These are phyloP conservation scores for Agroathelia rolfsii DNA, from an alignment of 1,284 basidiomycete genomes.

Conservation along the genomic window DNA sequence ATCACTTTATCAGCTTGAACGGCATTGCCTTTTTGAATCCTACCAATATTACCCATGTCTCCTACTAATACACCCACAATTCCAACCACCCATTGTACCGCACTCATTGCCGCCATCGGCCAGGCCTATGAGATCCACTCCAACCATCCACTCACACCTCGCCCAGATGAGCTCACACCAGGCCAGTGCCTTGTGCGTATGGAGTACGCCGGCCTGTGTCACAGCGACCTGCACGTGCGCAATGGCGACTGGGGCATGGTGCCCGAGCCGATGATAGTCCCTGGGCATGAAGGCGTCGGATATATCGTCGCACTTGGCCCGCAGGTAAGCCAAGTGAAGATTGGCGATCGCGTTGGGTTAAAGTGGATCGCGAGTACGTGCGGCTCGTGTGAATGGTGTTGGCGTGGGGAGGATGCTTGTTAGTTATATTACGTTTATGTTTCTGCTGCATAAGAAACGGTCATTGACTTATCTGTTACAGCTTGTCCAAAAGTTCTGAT, in stretches of 20 bases:
- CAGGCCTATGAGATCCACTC: slow-evolving; percentile 25
- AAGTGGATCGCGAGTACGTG: slow-evolving; percentile 65
- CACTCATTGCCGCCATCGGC: slow-evolving; percentile 30
- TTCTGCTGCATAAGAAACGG: slow-evolving; percentile 7
- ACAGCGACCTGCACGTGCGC: slow-evolving; percentile 56
- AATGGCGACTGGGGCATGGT: slow-evolving; percentile 44
- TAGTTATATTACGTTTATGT: slow-evolving; percentile 16
- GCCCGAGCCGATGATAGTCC: slow-evolving; percentile 49
- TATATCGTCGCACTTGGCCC: slow-evolving; percentile 60
- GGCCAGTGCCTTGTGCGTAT: slow-evolving; percentile 64
- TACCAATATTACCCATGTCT: not conserved
- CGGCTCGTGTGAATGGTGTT: slow-evolving; percentile 54
- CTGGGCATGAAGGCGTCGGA: slow-evolving; percentile 61
- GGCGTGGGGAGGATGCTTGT: slow-evolving; percentile 43
- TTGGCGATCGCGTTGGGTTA: slow-evolving; percentile 65
- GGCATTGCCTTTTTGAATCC: not conserved
- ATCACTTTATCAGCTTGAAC: not conserved
- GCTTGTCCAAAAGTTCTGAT: slow-evolving; percentile 33
- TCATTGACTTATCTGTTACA: slow-evolving; percentile 11
- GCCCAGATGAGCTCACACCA: slow-evolving; percentile 46
- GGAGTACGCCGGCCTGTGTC: slow-evolving; percentile 52
- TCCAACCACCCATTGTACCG: slow-evolving; percentile 38
- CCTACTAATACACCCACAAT: slow-evolving; percentile 19
- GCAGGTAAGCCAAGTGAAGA: slow-evolving; percentile 30
- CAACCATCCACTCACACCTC: slow-evolving; percentile 41